Evolutionary conservation across 225 moss, liverwort and hornwort species (phyloP), one percentile per base, ranked within the genome.

Genomic region (Lunularia cruciata): DNA sequence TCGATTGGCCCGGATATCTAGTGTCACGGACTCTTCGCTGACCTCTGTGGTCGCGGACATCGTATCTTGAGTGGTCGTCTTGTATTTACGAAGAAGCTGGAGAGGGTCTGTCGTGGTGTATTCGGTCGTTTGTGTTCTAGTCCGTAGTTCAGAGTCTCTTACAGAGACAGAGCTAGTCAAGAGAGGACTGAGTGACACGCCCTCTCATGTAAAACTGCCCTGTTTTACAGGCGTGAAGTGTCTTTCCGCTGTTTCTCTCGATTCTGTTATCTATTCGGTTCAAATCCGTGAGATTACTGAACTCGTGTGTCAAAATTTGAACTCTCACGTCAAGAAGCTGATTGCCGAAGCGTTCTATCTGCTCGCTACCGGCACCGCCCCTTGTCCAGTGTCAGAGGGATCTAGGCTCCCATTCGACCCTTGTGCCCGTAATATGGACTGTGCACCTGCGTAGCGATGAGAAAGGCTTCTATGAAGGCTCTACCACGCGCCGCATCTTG

Each of bases 361-460:
- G 47, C 42, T 32, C 46, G 31, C 40, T 27, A 15, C 28, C 31
- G 23, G 9, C 12, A 16, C 32, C 45, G 15, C 16, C 31, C 30
- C 36, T 60, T 14, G 15, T 18, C 46, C 33, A 1, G 14, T 34
- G 19, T 8, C 49, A 6, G 13, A 14, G 39, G 25, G 25, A 10
- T 42, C 25, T 35, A 13, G 8, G 25, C 5, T 63, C 11, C 27
- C 39, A 7, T 27, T 65, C 36, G 3, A 65, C 28, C 9, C 8
- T 36, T 2, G 20, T 67, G 28, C 12, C 22, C 10, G 8, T 51
- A 11, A 28, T 23, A 23, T 3, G 8, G 67, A 28, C 32, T 34
- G 14, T 34, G 49, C 34, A 51, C 33, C 65, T 33, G 32, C 15
- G 51, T 33, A 33, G 47, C n/a, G 15, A 51, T 67, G 65, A n/a